A percentile compares a stretch with the other conserved stretches of the same genome.
phyloP scores from a whole-genome alignment of 352 stramenopile genomes.

The Discostella stelligera region DNA sequence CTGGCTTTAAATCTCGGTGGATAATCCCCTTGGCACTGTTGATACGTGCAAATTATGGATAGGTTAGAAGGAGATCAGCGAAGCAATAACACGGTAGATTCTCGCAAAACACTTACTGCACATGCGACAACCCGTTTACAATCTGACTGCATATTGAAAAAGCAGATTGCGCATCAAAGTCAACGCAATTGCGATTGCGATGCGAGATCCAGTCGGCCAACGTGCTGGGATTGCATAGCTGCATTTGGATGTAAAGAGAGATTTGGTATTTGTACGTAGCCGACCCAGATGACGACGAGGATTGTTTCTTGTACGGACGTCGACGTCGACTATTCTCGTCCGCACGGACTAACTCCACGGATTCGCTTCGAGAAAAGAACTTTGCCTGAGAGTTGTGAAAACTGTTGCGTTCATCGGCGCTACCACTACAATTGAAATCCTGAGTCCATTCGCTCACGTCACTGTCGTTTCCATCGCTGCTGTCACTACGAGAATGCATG shows the following conservation, averaged over 20 bases:
- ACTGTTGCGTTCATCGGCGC: slow-evolving; percentile 1
- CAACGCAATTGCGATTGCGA: slow-evolving; percentile 41
- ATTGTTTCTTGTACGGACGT: background rate
- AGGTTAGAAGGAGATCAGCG: background rate
- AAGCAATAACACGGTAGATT: background rate
- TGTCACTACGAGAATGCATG: slow-evolving; percentile 15
- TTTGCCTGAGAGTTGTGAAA: slow-evolving; percentile 15
- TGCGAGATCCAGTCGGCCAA: slow-evolving; percentile 75
- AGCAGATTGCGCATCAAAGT: slow-evolving; percentile 45
- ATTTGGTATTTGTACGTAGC: slow-evolving; percentile 72
- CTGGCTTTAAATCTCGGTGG: slow-evolving; percentile 80
- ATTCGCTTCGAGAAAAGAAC: slow-evolving; percentile 3
- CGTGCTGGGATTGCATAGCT: slow-evolving; percentile 72
- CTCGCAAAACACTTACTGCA: slow-evolving; percentile 51
- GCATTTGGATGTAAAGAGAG: slow-evolving; percentile 82
- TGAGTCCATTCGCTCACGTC: slow-evolving; percentile 52
- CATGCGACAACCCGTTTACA: slow-evolving; percentile 64
- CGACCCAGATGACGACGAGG: slow-evolving; percentile 3
- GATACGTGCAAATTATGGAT: background rate
- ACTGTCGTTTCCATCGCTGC: slow-evolving; percentile 32
- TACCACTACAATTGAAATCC: slow-evolving; percentile 17
- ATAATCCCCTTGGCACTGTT: slow-evolving; percentile 67
- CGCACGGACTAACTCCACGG: slow-evolving; percentile 18
- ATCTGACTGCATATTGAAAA: slow-evolving; percentile 74
- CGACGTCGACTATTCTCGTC: background rate